Conservation (phyloP, 805 yeast species). For the Candida sakaeoensis region DNA sequence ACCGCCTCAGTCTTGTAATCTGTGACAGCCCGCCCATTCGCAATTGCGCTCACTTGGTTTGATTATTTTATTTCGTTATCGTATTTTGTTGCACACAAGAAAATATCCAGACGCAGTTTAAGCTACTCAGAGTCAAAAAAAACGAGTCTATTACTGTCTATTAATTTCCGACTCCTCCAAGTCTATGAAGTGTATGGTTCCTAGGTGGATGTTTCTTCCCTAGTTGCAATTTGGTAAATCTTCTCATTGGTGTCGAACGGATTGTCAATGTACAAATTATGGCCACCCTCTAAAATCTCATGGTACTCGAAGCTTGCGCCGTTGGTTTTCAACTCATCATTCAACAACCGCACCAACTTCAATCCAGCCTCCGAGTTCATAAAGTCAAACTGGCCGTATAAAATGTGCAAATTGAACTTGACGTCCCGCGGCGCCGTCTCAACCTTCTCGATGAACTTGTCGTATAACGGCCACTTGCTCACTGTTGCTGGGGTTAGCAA, state of each 20-base stretch:
- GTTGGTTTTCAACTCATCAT: slow-evolving; percentile 9
- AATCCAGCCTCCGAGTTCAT: slow-evolving; percentile 60
- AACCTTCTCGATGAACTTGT: slow-evolving; percentile 41
- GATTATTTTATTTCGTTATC: too few relatives aligned
- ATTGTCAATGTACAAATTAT: slow-evolving; percentile 42
- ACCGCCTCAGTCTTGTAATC: too few relatives aligned
- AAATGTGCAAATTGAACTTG: slow-evolving; percentile 38
- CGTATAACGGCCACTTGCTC: slow-evolving; percentile 64
- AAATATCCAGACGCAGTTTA: too few relatives aligned
- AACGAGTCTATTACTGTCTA: too few relatives aligned
- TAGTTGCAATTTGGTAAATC: slow-evolving; percentile 15
- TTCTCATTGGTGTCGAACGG: slow-evolving; percentile 39
- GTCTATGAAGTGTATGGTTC: too few relatives aligned
- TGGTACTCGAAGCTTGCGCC: slow-evolving; percentile 20
- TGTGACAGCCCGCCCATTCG: too few relatives aligned
- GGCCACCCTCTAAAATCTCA: slow-evolving; percentile 37
- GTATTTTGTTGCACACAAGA: too few relatives aligned
- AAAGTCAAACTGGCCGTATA: slow-evolving; percentile 73
- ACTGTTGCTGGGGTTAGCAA: slow-evolving; percentile 55
- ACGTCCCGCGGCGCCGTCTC: slow-evolving; percentile 14
- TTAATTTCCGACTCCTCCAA: too few relatives aligned
- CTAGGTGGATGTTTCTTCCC: slow-evolving; percentile 3
- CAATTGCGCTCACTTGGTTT: too few relatives aligned
- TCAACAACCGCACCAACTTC: slow-evolving; percentile 24
- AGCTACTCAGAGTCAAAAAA: too few relatives aligned